Conservation (phyloP, 2,329 filamentous ascomycete species). For the Metarhizium robertsii region DNA sequence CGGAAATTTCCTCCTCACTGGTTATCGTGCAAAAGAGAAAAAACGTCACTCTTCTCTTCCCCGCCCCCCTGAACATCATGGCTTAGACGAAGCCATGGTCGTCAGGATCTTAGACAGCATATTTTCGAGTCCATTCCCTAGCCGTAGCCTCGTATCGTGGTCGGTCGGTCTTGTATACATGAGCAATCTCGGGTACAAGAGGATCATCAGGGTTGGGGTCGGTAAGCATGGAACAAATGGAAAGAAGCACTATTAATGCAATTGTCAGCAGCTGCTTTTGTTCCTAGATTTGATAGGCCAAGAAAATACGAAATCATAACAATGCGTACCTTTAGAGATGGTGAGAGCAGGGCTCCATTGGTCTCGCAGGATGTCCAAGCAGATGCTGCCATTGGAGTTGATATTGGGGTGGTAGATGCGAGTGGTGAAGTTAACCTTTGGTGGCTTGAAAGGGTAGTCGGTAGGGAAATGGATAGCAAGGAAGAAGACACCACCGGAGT, state of each 20-base stretch:
- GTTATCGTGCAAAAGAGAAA: constrained; percentile 7
- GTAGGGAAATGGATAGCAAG: constrained; percentile 97
- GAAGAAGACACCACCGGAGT: constrained; percentile 98
- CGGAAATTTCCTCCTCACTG: background rate
- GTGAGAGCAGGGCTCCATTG: constrained; percentile 98
- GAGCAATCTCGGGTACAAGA: constrained; percentile 95
- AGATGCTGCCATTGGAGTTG: constrained; percentile 99
- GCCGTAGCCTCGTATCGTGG: constrained; percentile 93
- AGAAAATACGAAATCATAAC: background rate
- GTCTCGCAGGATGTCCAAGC: constrained; percentile 94
- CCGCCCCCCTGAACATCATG: background rate
- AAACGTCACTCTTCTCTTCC: constrained; percentile 1
- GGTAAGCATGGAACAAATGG: constrained; percentile 99
- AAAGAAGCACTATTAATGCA: constrained; percentile 65
- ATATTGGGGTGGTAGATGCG: constrained; percentile 99
- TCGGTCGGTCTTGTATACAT: constrained; percentile 99
- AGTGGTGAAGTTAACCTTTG: constrained; percentile 99
- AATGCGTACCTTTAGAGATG: constrained; percentile 80
- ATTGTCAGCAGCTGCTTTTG: constrained; percentile 1
- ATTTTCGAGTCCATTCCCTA: constrained; percentile 98
- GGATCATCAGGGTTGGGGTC: constrained; percentile 99
- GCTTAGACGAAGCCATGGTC: background rate
- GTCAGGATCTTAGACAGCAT: constrained; percentile 62
- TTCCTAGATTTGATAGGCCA: background rate
- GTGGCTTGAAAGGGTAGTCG: constrained; percentile 99